A percentile compares a stretch with the other conserved stretches of the same genome.
Evolutionary conservation across 2,329 filamentous ascomycete genomes (phyloP).

Genomic region (Simplicillium sp.): DNA sequence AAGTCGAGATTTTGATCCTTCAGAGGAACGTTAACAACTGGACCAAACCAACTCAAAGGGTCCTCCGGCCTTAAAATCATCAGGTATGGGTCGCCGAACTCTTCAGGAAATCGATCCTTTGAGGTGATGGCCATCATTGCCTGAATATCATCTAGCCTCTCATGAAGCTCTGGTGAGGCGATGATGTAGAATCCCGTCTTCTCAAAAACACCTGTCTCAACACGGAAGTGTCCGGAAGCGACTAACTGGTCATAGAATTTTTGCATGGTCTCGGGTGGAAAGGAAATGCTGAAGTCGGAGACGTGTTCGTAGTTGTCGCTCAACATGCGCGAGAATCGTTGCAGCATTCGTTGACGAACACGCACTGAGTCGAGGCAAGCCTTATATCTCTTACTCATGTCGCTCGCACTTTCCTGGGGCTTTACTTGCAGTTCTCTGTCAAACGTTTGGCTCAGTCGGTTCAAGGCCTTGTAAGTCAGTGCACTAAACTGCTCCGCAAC

Average conservation of each 20-base stretch:
- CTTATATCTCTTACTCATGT: conserved; percentile 97
- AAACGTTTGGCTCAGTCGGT: conserved; percentile 80
- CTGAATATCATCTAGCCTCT: conserved; percentile 72
- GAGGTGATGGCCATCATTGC: conserved; percentile 67
- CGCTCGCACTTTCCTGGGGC: conserved; percentile 70
- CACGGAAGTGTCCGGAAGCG: conserved; percentile 76
- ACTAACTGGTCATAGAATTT: conserved; percentile 75
- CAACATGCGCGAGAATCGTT: conserved; percentile 85
- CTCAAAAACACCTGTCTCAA: conserved; percentile 62
- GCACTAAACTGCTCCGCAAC: conserved; percentile 96
- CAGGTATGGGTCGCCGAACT: conserved; percentile 66
- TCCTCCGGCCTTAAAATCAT: conserved; percentile 78
- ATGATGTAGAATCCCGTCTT: conserved; percentile 74
- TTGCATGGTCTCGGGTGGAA: conserved; percentile 56
- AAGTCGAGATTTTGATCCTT: conserved; percentile 75
- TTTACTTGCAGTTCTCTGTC: conserved; percentile 82
- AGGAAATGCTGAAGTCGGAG: conserved; percentile 84
- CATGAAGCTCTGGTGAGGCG: conserved; percentile 69
- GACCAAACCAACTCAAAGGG: conserved; percentile 71
- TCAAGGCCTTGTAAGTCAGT: conserved; percentile 85
- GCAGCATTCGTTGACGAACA: conserved; percentile 90
- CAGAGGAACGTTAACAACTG: conserved; percentile 60
- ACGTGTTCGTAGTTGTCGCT: conserved; percentile 94
- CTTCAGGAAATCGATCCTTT: conserved; percentile 51
- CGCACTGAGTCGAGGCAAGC: conserved; percentile 91